Conservation (phyloP, 768 basidiomycete species). For the Termitomyces eurrhizus region DNA sequence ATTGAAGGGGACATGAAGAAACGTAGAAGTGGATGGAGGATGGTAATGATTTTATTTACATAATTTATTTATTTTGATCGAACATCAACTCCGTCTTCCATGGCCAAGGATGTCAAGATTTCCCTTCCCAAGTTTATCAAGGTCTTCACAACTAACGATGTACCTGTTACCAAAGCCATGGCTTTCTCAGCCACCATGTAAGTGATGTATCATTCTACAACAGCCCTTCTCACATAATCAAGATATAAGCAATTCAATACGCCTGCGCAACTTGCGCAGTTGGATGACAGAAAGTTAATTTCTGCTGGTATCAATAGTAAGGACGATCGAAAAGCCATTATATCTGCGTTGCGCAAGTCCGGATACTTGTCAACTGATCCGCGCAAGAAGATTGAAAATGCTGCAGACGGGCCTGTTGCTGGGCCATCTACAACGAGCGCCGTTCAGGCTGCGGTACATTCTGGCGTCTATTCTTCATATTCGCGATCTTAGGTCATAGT, state of each 20-base stretch:
- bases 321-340: constrained; percentile 56
- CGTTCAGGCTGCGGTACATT: constrained; percentile 28
- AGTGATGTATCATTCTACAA: constrained; percentile 12
- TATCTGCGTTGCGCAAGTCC: constrained; percentile 59
- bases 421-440: constrained; percentile 18
- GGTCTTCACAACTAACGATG: constrained; percentile 51
- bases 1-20: constrained; percentile 1
- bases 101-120: constrained; percentile 40
- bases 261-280: constrained; percentile 45
- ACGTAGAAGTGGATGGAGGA: neutral
- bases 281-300: constrained; percentile 59
- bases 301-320: constrained; percentile 58
- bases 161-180: constrained; percentile 67
- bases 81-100: neutral
- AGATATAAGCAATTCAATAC: constrained; percentile 76
- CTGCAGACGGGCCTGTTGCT: constrained; percentile 11
- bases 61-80: neutral
- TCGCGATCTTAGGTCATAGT: neutral
- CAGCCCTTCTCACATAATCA: constrained; percentile 1
- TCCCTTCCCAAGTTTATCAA: constrained; percentile 66
- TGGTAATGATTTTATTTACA: neutral
- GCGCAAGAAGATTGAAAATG: constrained; percentile 17
- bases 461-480: neutral
- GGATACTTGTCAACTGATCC: constrained; percentile 44
- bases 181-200: constrained; percentile 66